Evolutionary conservation across 371 early-diverging fungal species (phyloP).

Genomic region (Chytridium lagenaria): DNA sequence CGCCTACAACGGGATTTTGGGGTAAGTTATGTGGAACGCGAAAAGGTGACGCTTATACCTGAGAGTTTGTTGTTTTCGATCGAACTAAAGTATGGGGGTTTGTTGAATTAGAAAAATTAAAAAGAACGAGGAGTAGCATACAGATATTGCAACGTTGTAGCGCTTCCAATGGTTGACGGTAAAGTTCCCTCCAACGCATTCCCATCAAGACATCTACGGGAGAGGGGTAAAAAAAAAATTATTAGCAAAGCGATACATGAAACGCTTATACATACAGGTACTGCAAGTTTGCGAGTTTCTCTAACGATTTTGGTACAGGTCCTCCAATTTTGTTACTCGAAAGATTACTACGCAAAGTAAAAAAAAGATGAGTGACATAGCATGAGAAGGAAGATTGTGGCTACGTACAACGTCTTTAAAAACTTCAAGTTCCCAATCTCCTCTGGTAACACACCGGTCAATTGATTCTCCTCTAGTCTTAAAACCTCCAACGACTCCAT

Average conservation of each 20-base stretch:
- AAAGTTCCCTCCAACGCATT: not conserved
- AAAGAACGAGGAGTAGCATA: not conserved
- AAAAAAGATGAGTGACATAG: not conserved
- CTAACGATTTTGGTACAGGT: not conserved
- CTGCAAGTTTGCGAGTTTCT: not conserved
- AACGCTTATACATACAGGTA: not conserved
- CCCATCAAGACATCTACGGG: not conserved
- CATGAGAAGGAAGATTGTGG: not conserved
- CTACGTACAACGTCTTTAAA: not conserved
- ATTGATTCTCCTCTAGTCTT: not conserved
- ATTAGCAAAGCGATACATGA: not conserved
- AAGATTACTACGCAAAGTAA: not conserved
- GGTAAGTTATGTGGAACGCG: not conserved
- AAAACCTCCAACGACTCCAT: not conserved
- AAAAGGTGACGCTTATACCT: not conserved
- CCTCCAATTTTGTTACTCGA: not conserved
- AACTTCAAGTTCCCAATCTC: not conserved
- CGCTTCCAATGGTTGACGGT: not conserved
- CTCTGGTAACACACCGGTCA: not conserved
- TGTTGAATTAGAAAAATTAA: not conserved
- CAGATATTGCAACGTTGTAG: not conserved
- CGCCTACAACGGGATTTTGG: not conserved
- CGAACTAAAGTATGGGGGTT: not conserved
- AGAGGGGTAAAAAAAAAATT: not conserved
- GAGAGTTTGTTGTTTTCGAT: constrained; percentile 1